Conservation (phyloP, 352 stramenopile genomes). For the Lagenidium sp. region DNA sequence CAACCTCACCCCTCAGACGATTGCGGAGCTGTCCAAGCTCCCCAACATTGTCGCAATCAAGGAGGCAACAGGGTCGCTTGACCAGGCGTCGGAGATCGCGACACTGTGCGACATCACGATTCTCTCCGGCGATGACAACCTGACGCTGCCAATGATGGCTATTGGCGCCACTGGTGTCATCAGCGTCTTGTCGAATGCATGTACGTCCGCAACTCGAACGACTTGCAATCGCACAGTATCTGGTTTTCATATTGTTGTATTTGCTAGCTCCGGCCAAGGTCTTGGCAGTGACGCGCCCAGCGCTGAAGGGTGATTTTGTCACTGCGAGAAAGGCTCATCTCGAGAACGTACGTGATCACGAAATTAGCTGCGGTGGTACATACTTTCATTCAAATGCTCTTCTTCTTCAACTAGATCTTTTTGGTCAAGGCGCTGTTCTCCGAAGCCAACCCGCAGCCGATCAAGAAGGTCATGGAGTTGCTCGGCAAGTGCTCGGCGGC, state of each 20-base stretch:
- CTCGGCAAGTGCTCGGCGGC: constrained; percentile 77
- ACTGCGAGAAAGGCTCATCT: constrained; percentile 76
- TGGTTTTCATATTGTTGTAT: constrained; percentile 2
- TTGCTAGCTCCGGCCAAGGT: constrained; percentile 66
- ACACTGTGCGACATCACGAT: constrained; percentile 88
- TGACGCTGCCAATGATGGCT: constrained; percentile 86
- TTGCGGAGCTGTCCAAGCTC: constrained; percentile 89
- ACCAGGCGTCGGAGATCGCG: constrained; percentile 83
- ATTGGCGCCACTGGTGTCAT: constrained; percentile 87
- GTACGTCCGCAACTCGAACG: constrained; percentile 29
- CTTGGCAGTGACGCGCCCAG: constrained; percentile 66
- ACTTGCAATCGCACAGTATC: background rate
- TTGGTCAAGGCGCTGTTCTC: constrained; percentile 89
- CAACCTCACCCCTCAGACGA: constrained; percentile 92
- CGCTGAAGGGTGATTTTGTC: constrained; percentile 73
- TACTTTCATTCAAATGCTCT: background rate
- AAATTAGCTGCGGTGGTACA: too few species aligned
- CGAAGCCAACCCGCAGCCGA: constrained; percentile 88
- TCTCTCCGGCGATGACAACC: constrained; percentile 86
- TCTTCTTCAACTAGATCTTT: constrained; percentile 45
- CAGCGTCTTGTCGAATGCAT: constrained; percentile 86
- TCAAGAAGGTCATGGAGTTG: constrained; percentile 86
- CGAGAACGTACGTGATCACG: constrained; percentile 67
- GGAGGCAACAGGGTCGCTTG: constrained; percentile 93
- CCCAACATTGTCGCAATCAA: constrained; percentile 97